A percentile compares a stretch with the other conserved stretches of the same genome.
Conservation (phyloP, 2,329 filamentous ascomycete genomes). For the Whalleya microplaca region DNA sequence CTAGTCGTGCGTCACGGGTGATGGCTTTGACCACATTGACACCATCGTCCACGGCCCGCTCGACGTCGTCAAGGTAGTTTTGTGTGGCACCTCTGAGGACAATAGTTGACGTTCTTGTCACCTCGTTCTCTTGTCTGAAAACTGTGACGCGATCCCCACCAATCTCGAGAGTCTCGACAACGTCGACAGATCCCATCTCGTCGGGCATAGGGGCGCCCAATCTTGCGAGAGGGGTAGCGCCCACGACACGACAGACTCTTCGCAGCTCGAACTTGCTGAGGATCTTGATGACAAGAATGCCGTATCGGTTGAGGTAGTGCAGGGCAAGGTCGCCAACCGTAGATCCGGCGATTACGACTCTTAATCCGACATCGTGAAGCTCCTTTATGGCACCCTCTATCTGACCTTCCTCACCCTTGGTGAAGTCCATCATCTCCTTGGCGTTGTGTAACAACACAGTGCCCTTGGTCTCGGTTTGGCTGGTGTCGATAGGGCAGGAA, state of each 20-base stretch:
- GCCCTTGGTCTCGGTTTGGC: conserved; percentile 98
- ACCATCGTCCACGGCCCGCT: conserved; percentile 95
- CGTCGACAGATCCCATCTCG: conserved; percentile 93
- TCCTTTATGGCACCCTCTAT: conserved; percentile 93
- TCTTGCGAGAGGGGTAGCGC: conserved; percentile 92
- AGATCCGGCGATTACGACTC: conserved; percentile 88
- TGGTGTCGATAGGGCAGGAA: conserved; percentile 93
- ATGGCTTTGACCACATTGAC: conserved; percentile 99
- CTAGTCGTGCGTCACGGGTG: conserved; percentile 86
- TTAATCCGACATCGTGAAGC: conserved; percentile 88
- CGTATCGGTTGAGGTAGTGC: conserved; percentile 97
- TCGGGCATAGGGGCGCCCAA: conserved; percentile 99
- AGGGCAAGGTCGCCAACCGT: conserved; percentile 95
- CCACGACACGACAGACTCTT: conserved; percentile 92
- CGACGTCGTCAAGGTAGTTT: conserved; percentile 96
- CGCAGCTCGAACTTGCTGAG: conserved; percentile 98
- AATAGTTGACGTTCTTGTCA: conserved; percentile 89
- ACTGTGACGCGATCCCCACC: conserved; percentile 97
- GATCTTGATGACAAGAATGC: conserved; percentile 94
- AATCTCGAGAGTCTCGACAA: conserved; percentile 97
- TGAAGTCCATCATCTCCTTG: conserved; percentile 98
- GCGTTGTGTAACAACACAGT: conserved; percentile 96
- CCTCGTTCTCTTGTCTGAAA: conserved; percentile 93
- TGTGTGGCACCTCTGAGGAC: conserved; percentile 95
- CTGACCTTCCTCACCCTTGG: conserved; percentile 92